These are phyloP conservation scores for Ceriops tagal DNA, from an alignment of 345 rosid genomes.

Conservation along the genomic window DNA sequence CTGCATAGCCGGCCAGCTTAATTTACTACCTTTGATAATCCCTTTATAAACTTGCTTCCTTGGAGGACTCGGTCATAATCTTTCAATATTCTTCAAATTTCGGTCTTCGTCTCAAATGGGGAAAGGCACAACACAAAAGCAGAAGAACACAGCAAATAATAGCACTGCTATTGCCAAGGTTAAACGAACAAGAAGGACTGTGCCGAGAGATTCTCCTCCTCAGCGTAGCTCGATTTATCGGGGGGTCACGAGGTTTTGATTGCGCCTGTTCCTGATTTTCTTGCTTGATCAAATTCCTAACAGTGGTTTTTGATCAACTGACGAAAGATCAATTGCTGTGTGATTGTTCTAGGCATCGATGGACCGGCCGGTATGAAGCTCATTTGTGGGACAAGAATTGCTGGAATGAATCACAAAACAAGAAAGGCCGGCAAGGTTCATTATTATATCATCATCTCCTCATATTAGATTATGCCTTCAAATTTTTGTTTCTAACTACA, in stretches of 20 bases:
- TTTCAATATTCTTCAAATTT: slow-evolving; percentile 9
- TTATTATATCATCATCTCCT: background rate
- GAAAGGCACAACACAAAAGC: slow-evolving; percentile 35
- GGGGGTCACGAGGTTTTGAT: slow-evolving; percentile 73
- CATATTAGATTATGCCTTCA: background rate
- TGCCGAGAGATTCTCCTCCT: slow-evolving; percentile 83
- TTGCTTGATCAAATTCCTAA: no score
- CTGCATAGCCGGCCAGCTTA: slow-evolving; percentile 17
- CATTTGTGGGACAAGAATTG: slow-evolving; percentile 85
- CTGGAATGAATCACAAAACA: slow-evolving; percentile 80
- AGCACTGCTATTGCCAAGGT: slow-evolving; percentile 28
- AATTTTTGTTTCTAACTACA: no score
- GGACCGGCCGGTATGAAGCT: slow-evolving; percentile 87
- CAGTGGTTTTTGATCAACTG: no score
- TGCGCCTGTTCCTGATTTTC: no score
- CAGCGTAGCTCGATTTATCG: slow-evolving; percentile 82
- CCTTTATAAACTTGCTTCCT: slow-evolving; percentile 33
- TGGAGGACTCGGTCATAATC: slow-evolving; percentile 24
- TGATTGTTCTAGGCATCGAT: slow-evolving; percentile 51
- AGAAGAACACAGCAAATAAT: slow-evolving; percentile 19
- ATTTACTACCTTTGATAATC: background rate
- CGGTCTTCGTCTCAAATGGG: slow-evolving; percentile 27
- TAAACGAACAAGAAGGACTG: slow-evolving; percentile 73
- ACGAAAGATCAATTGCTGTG: background rate
- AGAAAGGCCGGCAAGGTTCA: slow-evolving; percentile 82